Base-by-base conservation (phyloP, 2,329 filamentous ascomycete genomes). In the Acrocalymma vagum region DNA sequence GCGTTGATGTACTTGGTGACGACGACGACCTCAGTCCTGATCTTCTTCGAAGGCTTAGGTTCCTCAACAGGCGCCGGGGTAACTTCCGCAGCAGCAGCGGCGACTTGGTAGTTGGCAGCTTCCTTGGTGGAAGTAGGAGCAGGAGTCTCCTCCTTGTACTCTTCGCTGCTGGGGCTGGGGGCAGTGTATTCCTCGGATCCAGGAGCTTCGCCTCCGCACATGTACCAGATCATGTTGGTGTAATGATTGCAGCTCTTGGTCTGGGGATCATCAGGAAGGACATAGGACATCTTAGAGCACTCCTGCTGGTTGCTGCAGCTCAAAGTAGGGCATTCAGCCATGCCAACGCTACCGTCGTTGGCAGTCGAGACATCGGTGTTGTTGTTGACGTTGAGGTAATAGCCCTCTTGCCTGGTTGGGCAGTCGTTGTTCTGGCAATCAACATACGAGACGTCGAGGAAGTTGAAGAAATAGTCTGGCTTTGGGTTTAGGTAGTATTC, bases 391-490 rank as follows among this genome's bases (percentile, higher is more conserved):
- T 51, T 43, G 17, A 70, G 46, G 41, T 65, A 68, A 54, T 65
- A 66, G 15, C 66, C 66, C 9, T 70, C 61, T 3, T 57, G 38
- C 21, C 55, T 53, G 21, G 62, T 62, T 7, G 68, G 68, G 58
- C 68, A 71, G 29, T 63, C 50, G 10, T 38, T 42, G 15, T 27
- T 32, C 9, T 28, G 23, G 49, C 68, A 71, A 42, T 71, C 63
- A 14, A 71, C 67, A 33, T 67, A 69, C 16, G 67, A 71, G 9
- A 72, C 61, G 43, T 72, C 68, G 29, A 70, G 61, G 44, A 60
- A 70, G 55, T 70, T 64, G 35, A 34, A 47, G 17, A 38, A 33
- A 40, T 44, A 62, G 6, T 22, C 32, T 5, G 30, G 18, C 7
- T 36, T 38, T 13, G 41, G 38, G 22, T 49, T 47, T 29, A 63